phyloP scores from a whole-genome alignment of 208 protist genomes.

The Leishmania gerbilli region DNA sequence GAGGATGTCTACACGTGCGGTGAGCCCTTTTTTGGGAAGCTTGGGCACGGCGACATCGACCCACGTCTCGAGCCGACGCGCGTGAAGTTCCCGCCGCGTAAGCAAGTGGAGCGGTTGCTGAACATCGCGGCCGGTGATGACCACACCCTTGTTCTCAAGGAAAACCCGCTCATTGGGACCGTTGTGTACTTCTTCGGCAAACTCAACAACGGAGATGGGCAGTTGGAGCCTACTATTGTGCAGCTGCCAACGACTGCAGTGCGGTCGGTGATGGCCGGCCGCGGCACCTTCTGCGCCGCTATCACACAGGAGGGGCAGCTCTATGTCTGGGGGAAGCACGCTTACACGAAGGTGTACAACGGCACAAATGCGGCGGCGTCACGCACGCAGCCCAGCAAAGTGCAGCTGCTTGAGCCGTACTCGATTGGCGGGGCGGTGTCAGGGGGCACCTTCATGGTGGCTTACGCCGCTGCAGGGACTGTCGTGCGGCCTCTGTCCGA shows the following conservation, averaged over 20 bases:
- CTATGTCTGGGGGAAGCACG: conserved; percentile 84
- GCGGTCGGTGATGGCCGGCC: conserved; percentile 46
- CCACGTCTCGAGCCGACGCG: conserved; percentile 46
- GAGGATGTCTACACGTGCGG: conserved; percentile 80
- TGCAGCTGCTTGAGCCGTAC: conserved; percentile 44
- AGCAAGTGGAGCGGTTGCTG: conserved; percentile 50
- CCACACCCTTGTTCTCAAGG: conserved; percentile 72
- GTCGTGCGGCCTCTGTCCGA: neutral
- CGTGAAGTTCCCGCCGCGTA: conserved; percentile 63
- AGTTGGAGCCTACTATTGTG: conserved; percentile 55
- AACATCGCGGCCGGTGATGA: conserved; percentile 77
- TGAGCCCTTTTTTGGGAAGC: conserved; percentile 73
- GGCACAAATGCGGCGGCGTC: conserved; percentile 40
- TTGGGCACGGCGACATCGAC: conserved; percentile 56
- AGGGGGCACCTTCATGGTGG: conserved; percentile 66
- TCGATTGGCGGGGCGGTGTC: conserved; percentile 34
- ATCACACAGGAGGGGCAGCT: conserved; percentile 44
- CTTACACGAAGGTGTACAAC: conserved; percentile 54
- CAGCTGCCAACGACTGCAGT: conserved; percentile 38
- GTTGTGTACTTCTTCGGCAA: conserved; percentile 84
- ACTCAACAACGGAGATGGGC: conserved; percentile 57
- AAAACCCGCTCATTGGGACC: conserved; percentile 56
- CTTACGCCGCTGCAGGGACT: conserved; percentile 33
- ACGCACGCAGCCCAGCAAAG: conserved; percentile 27
- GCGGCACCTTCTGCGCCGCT: conserved; percentile 46